Percentiles rank a stretch among this genome's conserved stretches.
phyloP scores from a whole-genome alignment of 192 early-diverging fungal species.

The Gonapodya prolifera region DNA sequence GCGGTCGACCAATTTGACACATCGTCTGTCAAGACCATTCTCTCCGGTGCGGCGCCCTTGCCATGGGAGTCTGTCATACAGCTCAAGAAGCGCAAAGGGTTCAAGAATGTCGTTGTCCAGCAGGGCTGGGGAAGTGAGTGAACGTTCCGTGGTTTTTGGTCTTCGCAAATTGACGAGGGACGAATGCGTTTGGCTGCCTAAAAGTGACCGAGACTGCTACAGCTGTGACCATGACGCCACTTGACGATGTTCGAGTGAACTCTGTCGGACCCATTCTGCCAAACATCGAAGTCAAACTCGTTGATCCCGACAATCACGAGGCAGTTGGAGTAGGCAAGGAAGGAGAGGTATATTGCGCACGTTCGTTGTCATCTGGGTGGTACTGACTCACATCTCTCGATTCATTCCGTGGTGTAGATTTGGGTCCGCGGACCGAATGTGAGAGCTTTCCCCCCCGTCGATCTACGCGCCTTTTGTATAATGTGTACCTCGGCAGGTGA shows the following conservation, averaged over 20 bases:
- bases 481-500: not conserved
- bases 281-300: not conserved
- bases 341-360: not conserved
- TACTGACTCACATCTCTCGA: not conserved
- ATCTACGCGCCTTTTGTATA: not conserved
- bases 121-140: not conserved
- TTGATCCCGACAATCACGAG: not conserved
- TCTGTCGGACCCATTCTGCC: not conserved
- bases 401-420: slow-evolving; percentile 34
- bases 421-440: slow-evolving; percentile 80
- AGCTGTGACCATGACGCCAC: not conserved
- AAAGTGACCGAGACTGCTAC: not conserved
- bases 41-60: not conserved
- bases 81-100: not conserved
- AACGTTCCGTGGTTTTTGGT: not conserved
- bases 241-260: not conserved
- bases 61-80: not conserved
- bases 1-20: not conserved
- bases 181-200: not conserved
- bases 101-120: not conserved
- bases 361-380: not conserved
- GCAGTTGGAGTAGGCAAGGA: not conserved
- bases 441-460: slow-evolving; percentile 37
- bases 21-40: not conserved
- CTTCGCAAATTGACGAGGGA: too few relatives aligned